Base-by-base conservation (phyloP, 2,329 filamentous ascomycete species). In the Hortaea sp. region DNA sequence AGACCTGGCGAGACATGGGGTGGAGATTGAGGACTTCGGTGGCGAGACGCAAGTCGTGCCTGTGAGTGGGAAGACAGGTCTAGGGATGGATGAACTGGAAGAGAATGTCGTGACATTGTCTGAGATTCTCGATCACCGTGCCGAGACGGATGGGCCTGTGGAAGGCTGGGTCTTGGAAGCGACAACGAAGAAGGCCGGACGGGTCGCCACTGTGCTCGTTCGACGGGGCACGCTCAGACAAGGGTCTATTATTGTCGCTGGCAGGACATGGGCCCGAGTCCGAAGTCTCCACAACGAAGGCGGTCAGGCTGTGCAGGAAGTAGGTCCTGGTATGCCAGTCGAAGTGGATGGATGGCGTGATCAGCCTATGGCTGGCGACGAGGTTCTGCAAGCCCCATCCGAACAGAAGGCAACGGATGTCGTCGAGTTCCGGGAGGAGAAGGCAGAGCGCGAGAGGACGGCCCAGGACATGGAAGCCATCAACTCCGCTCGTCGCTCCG, bases 101-200 rank as follows among this genome's bases (percentile, higher is more conserved):
- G 94, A 98, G 70, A 88, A 85, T 42, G 87, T 90, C 41, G 70
- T 92, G 20, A 84, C 87, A 0, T 76, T 95, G 5, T 85, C 88
- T 1, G 92, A 98, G 62, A 81, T 97, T 54, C 77, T 95, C 9
- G 92, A 98, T 57, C 84, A 94, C 59, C 83, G 90, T 40, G 87
- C 90, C 29, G 86, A 94, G 56, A 65, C 65, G 0, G 77, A 85
- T 51, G 85, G 88, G 13, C 77, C 79, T 61, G 87, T 84, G 6
- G 92, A 98, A 69, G 92, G 92, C 11, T 95, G 89, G 87, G 77
- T 98, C 12, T 77, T 98, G 5, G 92, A 98, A 69, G 88, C 87
- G 37, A 87, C 85, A 45, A 85, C 94, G 11, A 95, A 94, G 69
- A 77, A 79, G 12, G 78, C 82, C 35, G 92, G 92, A 35, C 86